phyloP scores from a whole-genome alignment of 2,329 filamentous ascomycete genomes.

The Macroventuria anomochaeta region DNA sequence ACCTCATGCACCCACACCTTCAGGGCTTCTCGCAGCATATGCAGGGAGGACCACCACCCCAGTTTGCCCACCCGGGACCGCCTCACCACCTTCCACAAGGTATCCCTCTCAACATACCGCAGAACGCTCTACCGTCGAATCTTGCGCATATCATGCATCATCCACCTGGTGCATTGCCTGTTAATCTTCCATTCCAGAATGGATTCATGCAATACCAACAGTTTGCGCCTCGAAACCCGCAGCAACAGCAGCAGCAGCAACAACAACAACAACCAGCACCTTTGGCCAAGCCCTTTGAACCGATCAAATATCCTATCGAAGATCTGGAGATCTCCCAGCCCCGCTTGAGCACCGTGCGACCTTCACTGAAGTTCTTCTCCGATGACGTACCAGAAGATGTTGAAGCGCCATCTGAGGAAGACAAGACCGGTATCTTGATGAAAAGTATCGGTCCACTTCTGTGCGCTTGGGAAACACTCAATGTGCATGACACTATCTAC shows the following conservation, averaged over 20 bases:
- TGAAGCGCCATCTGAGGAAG: conserved; percentile 44
- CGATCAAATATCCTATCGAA: conserved; percentile 94
- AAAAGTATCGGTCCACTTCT: conserved; percentile 83
- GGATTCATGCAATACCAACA: conserved; percentile 23
- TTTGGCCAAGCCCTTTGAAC: conserved; percentile 47
- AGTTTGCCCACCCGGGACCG: conserved; percentile 10
- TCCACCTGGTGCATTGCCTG: conserved; percentile 9
- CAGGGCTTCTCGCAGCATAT: conserved; percentile 9
- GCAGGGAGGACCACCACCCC: conserved; percentile 8
- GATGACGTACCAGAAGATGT: conserved; percentile 59
- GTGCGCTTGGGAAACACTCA: conserved; percentile 95
- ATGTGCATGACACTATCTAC: conserved; percentile 97
- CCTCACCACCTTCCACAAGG: conserved; percentile 11
- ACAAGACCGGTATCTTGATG: conserved; percentile 70
- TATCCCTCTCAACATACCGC: conserved; percentile 9
- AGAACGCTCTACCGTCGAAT: conserved; percentile 26
- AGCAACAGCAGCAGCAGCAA: conserved; percentile 50
- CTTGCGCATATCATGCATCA: conserved; percentile 28
- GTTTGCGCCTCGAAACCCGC: conserved; percentile 29
- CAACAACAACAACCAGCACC: conserved; percentile 63
- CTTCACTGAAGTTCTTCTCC: conserved; percentile 78
- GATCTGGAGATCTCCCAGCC: conserved; percentile 82
- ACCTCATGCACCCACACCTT: conserved; percentile 18
- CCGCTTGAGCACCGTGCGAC: conserved; percentile 69
- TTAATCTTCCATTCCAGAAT: conserved; percentile 17